Evolutionary conservation across 2,329 filamentous ascomycete genomes (phyloP), one percentile per base, ranked within the genome.

Genomic region (Cladosporium sp.): DNA sequence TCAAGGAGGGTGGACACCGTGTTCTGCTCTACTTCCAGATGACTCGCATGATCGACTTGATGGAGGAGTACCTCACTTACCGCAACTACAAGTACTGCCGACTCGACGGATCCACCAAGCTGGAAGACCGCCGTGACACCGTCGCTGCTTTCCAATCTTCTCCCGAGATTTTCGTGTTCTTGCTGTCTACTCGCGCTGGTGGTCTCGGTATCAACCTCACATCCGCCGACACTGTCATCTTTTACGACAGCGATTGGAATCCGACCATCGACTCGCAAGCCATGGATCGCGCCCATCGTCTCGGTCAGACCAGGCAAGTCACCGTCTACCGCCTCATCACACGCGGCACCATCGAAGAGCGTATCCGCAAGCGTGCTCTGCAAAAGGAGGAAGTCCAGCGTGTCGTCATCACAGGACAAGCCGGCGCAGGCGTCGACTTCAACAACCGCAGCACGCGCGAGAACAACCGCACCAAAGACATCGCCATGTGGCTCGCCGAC

Each of bases 211-310:
- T 99, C 84, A 99, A 99, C 76, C 83, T 99, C 71, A 98, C 95
- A 6, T 90, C 91, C 62, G 95, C 95, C 23, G 95, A 99, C 77
- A 99, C 95, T 0, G 95, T 99, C 80, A 98, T 99, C 79, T 99
- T 99, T 82, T 99, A 99, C 84, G 95, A 99, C 77, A 96, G 92
- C 12, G 95, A 99, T 78, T 99, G 95, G 95, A 99, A 99, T 78
- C 95, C 95, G 0, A 98, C 95, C 3, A 98, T 98, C 74, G 95
- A 99, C 78, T 96, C 92, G 62, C 95, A 99, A 78, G 95, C 95
- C 79, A 98, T 98, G 95, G 95, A 99, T 79, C 91, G 95, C 78
- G 95, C 95, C 14, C 95, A 99, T 87, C 92, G 95, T 86, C 87
- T 99, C 40, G 95, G 95, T 59, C 94, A 99, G 79, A 98, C 94